Evolutionary conservation across 2,329 filamentous ascomycete species (phyloP), one percentile per base, ranked within the genome.

Genomic region (Cytospora leucostoma): DNA sequence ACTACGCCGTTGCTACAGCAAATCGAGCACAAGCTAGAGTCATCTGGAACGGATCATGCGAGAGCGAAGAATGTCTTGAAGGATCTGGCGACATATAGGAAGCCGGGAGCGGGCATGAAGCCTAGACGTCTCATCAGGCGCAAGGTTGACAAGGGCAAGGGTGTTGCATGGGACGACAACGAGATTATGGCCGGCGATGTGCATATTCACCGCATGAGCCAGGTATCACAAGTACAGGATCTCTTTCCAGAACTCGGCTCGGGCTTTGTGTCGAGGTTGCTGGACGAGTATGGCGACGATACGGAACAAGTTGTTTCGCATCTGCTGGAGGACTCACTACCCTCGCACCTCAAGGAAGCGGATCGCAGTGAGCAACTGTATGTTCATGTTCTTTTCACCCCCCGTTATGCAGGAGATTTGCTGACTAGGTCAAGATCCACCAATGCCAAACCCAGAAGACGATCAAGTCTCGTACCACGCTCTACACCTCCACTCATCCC

Each of bases 171-270:
- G 2, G 71, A 74, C 47, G 75, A 77, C 52, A 71, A 74, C 4
- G 72, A 75, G 8, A 77, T 82, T 7, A 67, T 71, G 7, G 70
- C 76, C 7, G 75, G 74, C 3, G 80, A 84, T 51, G 79, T 93
- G 38, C 91, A 95, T 71, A 78, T 94, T 27, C 92, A 97, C 74
- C 88, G 83, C 50, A 89, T 96, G 85, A 93, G 90, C 69, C 85
- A 94, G 56, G 87, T 98, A 58, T 90, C 90, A 0, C 92, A 96
- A 73, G 83, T 99, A n/a, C 93, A 97, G 72, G 94, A 99, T 72
- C 80, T 98, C 0, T 97, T 98, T 71, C 92, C 94, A 0, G 87
- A 96, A 66, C 80, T 98, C 11, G 93, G 93, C 6, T 88, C 91
- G 4, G 91, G 84, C 0, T 98, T 97, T 72, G 80, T 98, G 17